Evolutionary conservation across 441 rosid species (phyloP), one percentile per base, ranked within the genome.

Genomic region (Aleurites moluccanus): DNA sequence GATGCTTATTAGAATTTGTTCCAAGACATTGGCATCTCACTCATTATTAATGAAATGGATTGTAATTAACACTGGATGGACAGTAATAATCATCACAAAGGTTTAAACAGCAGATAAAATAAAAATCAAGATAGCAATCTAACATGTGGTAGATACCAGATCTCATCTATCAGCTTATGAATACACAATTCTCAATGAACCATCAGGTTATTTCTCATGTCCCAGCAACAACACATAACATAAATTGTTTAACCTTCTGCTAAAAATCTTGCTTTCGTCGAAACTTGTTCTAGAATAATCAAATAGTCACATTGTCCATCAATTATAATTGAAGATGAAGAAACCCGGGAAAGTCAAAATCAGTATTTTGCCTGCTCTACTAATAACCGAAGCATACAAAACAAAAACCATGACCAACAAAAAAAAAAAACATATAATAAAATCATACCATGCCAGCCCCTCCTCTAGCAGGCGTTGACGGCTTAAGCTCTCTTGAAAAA

Each of bases 401-500:
- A 16, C 53, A 2, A 49, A 56, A 56, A n/a, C 23, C 40, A 27
- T 20, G 60, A 64, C 42, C 25, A 50, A 28, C 14, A 52, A 64
- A 62, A 2, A 38, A 42, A 75, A 30, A n/a, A n/a, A n/a, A n/a
- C n/a, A 18, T 45, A 70, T 5, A 28, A 66, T 15, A 7, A 55
- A 61, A 44, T 14, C 78, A 63, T 80, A 92, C 96, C 96, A 86
- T 88, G 63, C 61, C 76, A 71, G 84, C 66, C 20, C 75, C 86
- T 11, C 74, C 74, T 52, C 80, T 77, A 20, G 80, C 67, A 3
- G 91, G 88, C 35, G 83, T 85, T 66, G 91, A 67, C 1, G 93
- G 86, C 75, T 84, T 84, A 28, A 90, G 81, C 78, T 92, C 93
- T 53, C 90, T 74, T 33, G 97, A 91, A 81, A 87, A 86, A 70